A percentile compares a stretch with the other conserved stretches of the same genome.
Evolutionary conservation across 2,329 filamentous ascomycete genomes (phyloP).

Genomic region (Calycina marina): DNA sequence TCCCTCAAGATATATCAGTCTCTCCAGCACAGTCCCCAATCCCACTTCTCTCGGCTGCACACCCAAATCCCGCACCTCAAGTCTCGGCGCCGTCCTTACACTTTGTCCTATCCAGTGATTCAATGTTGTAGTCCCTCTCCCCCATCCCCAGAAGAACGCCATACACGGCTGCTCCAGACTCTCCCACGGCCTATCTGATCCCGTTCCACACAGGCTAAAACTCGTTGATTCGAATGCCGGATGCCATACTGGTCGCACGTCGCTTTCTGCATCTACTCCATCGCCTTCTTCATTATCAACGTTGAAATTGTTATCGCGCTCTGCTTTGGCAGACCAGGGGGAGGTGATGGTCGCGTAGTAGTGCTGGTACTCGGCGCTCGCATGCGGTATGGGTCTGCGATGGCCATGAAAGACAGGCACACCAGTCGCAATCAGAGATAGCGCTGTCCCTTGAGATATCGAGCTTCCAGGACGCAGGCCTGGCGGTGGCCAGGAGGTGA

Average conservation of each 20-base stretch:
- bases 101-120: slow-evolving; percentile 52
- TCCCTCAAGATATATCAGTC: slow-evolving; percentile 41
- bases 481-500: slow-evolving; percentile 42
- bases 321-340: too few relatives aligned
- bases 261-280: slow-evolving; percentile 24
- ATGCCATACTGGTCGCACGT: slow-evolving; percentile 10
- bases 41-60: slow-evolving; percentile 45
- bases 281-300: too few relatives aligned
- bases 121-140: slow-evolving; percentile 56
- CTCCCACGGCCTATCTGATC: slow-evolving; percentile 39
- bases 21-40: slow-evolving; percentile 40
- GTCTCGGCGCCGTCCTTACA: slow-evolving; percentile 38
- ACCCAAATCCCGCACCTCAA: slow-evolving; percentile 40
- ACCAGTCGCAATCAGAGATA: slow-evolving; percentile 42
- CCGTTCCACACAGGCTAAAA: slow-evolving; percentile 13
- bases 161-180: slow-evolving; percentile 63
- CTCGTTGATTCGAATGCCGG: slow-evolving; percentile 10
- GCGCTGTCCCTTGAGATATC: slow-evolving; percentile 37
- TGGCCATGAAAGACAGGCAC: slow-evolving; percentile 42
- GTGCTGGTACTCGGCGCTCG: slow-evolving; percentile 37
- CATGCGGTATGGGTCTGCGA: slow-evolving; percentile 36
- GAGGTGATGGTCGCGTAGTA: slow-evolving; percentile 38
- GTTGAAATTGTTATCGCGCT: too few relatives aligned
- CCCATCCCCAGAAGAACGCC: slow-evolving; percentile 49
- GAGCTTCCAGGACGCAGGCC: slow-evolving; percentile 34